Percentiles rank a stretch among this genome's conserved stretches.
phyloP scores from a whole-genome alignment of 2,329 filamentous ascomycete genomes.

The Aspergillus brasiliensis region DNA sequence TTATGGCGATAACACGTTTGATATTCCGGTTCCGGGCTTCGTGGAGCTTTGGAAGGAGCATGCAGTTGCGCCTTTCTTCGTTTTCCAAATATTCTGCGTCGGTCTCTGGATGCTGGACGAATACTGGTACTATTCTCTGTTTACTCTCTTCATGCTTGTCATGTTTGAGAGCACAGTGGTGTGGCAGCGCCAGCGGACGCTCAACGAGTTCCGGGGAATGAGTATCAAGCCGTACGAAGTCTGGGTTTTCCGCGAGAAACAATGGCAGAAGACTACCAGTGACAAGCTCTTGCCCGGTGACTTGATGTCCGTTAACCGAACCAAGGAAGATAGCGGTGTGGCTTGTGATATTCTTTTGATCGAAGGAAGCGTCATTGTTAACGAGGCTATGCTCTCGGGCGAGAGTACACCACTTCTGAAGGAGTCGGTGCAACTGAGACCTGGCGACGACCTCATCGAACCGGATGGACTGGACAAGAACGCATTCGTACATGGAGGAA shows the following conservation, averaged over 20 bases:
- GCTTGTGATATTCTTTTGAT: constrained; percentile 96
- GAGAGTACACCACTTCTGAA: constrained; percentile 97
- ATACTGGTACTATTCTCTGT: constrained; percentile 99
- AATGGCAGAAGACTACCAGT: constrained; percentile 86
- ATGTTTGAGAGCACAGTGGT: constrained; percentile 98
- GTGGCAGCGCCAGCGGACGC: constrained; percentile 94
- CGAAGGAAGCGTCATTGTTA: constrained; percentile 94
- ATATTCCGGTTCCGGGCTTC: constrained; percentile 95
- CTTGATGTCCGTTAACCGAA: constrained; percentile 85
- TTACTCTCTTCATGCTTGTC: constrained; percentile 98
- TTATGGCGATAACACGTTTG: constrained; percentile 94
- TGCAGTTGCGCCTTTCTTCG: constrained; percentile 97
- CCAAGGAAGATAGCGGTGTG: constrained; percentile 95
- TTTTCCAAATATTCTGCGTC: constrained; percentile 98
- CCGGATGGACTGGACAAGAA: constrained; percentile 95
- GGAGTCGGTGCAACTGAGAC: constrained; percentile 89
- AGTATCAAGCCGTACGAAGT: constrained; percentile 98
- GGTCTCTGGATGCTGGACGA: constrained; percentile 98
- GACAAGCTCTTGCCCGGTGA: constrained; percentile 93
- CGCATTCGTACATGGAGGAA: constrained; percentile 92
- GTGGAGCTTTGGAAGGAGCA: constrained; percentile 97
- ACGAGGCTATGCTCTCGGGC: constrained; percentile 98
- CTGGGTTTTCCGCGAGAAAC: constrained; percentile 82
- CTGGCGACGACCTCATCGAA: constrained; percentile 77
- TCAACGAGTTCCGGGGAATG: constrained; percentile 98